Evolutionary conservation across 1,139 yeast genomes (phyloP), one percentile per base, ranked within the genome.

Genomic region (Williopsis jadinii): DNA sequence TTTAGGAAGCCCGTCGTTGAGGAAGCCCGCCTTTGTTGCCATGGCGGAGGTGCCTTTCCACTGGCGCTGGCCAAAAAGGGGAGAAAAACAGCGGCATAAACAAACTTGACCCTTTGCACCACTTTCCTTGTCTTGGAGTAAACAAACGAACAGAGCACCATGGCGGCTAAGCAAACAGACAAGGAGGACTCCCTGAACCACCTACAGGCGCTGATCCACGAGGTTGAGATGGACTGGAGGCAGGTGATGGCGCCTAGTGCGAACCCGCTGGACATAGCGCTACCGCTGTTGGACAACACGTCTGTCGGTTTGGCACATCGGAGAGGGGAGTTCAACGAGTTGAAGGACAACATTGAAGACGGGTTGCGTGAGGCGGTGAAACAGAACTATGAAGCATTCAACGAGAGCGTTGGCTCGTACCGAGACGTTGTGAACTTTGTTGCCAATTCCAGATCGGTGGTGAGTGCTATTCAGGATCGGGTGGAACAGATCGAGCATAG

Each of bases 271-370:
- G 96, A 87, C 53, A 68, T 83, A 42, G 95, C 96, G 0, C 68
- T 90, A 36, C 77, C 92, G 0, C 67, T 90, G 45, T 67, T 87
- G 52, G 97, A 90, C 60, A 82, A 80, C 52, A 80, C 95, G 3
- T 84, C 95, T 1, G 95, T 88, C 29, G 97, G 97, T 0, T 64
- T 84, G 55, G 95, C 95, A 1, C 82, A 82, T 54, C 75, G 81
- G 48, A 70, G 71, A 43, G 67, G 69, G 0, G 84, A 81, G 40
- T 84, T 84, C 50, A 61, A 68, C 37, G 69, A 68, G 41, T 55
- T 81, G 41, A 73, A 76, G 44, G 66, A 66, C 12, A 67, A 75
- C 46, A 79, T 90, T 11, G 77, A 78, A 28, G 60, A 61, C 28
- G 75, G 80, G 14, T 66, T 90, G 38, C 73, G 83, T 47, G 64